These are phyloP conservation scores for Sonneratia caseolaris DNA, from an alignment of 345 rosid species.

Conservation along the genomic window DNA sequence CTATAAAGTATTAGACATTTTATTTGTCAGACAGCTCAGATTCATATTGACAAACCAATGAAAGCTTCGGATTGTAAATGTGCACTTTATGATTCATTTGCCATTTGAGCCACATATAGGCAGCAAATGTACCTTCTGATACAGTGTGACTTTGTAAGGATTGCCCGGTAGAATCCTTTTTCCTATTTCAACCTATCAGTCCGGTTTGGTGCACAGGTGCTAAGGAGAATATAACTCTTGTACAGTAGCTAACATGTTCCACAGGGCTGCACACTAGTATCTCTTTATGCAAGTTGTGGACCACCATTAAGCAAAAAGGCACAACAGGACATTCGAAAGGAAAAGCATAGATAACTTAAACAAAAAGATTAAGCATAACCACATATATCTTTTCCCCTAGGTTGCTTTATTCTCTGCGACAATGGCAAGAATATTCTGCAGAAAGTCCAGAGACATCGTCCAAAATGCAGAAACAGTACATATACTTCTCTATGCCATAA, in stretches of 20 bases:
- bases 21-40: background rate
- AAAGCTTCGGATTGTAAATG: background rate
- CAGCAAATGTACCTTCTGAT: background rate
- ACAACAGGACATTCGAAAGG: background rate
- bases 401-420: background rate
- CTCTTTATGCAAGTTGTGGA: background rate
- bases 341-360: background rate
- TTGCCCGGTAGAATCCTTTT: background rate
- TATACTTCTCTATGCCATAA: background rate
- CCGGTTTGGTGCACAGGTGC: background rate
- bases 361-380: background rate
- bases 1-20: background rate
- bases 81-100: background rate
- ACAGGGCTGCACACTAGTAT: background rate
- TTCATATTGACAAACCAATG: background rate
- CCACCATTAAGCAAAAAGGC: background rate
- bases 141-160: background rate
- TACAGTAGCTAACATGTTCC: slow-evolving; percentile 2
- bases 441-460: background rate
- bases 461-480: background rate
- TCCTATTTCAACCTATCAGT: background rate
- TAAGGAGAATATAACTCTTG: background rate
- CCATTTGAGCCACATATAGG: background rate
- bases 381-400: background rate
- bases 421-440: background rate